phyloP scores from a whole-genome alignment of 169 alveolate genomes.

The Sarcocystis neurona region DNA sequence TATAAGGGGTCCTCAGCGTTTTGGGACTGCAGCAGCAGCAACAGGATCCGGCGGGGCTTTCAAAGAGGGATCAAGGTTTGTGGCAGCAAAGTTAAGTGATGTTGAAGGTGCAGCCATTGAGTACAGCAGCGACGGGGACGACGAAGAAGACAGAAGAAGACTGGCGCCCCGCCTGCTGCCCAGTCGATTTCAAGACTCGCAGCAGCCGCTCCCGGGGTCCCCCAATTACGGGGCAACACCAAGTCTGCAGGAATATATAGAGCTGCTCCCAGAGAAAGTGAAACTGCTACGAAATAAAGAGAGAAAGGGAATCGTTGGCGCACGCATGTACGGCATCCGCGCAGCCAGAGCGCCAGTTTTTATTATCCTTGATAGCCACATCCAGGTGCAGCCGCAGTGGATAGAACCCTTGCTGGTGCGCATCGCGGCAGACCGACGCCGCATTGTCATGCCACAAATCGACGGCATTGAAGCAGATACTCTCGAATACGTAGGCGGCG shows the following conservation, averaged over 20 bases:
- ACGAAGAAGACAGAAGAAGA: too few species aligned
- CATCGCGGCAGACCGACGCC: constrained; percentile 54
- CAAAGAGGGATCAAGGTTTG: too few species aligned
- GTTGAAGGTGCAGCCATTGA: too few species aligned
- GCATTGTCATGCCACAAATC: constrained; percentile 76
- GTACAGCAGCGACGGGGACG: too few species aligned
- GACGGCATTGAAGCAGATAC: constrained; percentile 75
- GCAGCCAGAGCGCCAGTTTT: constrained; percentile 67
- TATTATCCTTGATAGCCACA: constrained; percentile 75
- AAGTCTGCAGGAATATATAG: constrained; percentile 44
- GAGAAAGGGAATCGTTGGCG: constrained; percentile 77
- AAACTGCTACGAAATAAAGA: constrained; percentile 66
- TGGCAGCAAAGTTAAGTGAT: too few species aligned
- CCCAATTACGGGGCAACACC: too few species aligned
- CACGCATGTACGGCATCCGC: constrained; percentile 73
- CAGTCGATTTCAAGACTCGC: too few species aligned
- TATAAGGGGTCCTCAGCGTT: neutral
- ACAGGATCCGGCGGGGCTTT: neutral
- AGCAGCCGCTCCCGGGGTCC: too few species aligned
- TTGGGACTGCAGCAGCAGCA: neutral
- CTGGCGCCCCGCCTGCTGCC: too few species aligned
- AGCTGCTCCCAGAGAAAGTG: constrained; percentile 65
- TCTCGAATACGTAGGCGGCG: constrained; percentile 70
- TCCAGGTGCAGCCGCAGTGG: constrained; percentile 75
- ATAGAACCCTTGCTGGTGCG: constrained; percentile 75